These are phyloP conservation scores for Trichosporon coremiiforme DNA, from an alignment of 1,284 basidiomycete genomes.

Conservation along the genomic window DNA sequence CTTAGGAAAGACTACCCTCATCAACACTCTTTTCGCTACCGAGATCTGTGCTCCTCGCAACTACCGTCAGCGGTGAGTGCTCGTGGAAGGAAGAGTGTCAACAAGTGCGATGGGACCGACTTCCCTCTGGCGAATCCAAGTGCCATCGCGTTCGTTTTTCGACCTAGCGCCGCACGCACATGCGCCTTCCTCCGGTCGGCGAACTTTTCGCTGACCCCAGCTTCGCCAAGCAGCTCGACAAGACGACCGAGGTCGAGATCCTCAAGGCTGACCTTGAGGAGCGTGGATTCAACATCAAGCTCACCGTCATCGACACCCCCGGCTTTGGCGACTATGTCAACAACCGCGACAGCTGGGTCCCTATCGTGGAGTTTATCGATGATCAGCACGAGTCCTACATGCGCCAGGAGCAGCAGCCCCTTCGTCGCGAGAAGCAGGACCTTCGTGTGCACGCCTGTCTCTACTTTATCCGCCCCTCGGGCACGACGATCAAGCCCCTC, in stretches of 20 bases:
- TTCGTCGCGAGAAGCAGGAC: slow-evolving; percentile 89
- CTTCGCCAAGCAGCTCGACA: slow-evolving; percentile 96
- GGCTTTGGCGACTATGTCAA: slow-evolving; percentile 99
- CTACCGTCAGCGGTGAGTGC: slow-evolving; percentile 67
- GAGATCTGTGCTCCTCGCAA: slow-evolving; percentile 91
- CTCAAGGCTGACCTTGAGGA: slow-evolving; percentile 98
- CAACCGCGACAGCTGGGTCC: slow-evolving; percentile 97
- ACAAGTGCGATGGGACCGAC: background rate
- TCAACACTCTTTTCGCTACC: slow-evolving; percentile 99
- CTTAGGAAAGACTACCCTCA: slow-evolving; percentile 90
- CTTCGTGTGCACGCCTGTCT: slow-evolving; percentile 94
- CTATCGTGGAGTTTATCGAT: slow-evolving; percentile 98
- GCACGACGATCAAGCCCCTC: slow-evolving; percentile 96
- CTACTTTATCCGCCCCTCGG: slow-evolving; percentile 95
- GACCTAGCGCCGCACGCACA: slow-evolving; percentile 1
- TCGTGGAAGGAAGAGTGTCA: background rate
- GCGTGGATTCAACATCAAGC: slow-evolving; percentile 98
- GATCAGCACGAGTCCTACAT: slow-evolving; percentile 99
- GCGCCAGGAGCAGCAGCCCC: slow-evolving; percentile 98
- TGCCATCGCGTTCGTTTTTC: background rate
- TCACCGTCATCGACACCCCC: slow-evolving; percentile 97
- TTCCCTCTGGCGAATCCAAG: background rate
- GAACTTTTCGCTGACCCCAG: slow-evolving; percentile 49
- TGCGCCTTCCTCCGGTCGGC: background rate
- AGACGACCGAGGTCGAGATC: slow-evolving; percentile 95